Evolutionary conservation across 345 rosid species (phyloP), one percentile per base, ranked within the genome.

Genomic region (Hibiscus trionum): DNA sequence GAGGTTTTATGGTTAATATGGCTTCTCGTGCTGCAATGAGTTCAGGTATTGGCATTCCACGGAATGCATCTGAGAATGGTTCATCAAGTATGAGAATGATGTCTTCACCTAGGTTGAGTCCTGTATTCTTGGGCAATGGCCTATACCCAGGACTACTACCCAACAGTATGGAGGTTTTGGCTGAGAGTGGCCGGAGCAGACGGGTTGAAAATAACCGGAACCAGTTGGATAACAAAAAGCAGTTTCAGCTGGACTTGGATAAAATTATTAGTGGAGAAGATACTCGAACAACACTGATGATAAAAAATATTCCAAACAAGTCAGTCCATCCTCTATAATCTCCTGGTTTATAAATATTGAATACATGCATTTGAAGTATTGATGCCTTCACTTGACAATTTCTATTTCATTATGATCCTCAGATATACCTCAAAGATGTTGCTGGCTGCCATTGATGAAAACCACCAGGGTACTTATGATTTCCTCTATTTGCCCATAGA

Each of bases 191-290:
- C 26, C 81, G 90, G 75, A 73, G 81, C 69, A 77, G 91, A 69
- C 84, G 88, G 77, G 78, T 80, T 44, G 98, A 90, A 77, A 84
- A 72, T 82, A 83, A 70, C 77, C 78, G 80, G 63, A 84, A 74
- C 79, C 95, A 86, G 75, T 74, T 82, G 8, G 97, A 90, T 55
- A 81, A 83, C 82, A 87, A 88, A 84, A 88, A 82, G 73, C 93
- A 80, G 75, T 92, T 84, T 83, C 97, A 90, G 77, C 93, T 92
- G 70, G 96, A 92, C 80, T 78, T 92, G 91, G 88, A 87, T 15
- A 92, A 88, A 82, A 90, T 90, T 75, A 67, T 75, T 35, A 79
- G 73, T 4, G 91, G 94, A 17, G 96, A 88, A 72, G 96, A 86
- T 79, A 74, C 75, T 70, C 75, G 90, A 29, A 84, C 90, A 73